Evolutionary conservation across 805 yeast species (phyloP).

Genomic region (Millerozyma miso): DNA sequence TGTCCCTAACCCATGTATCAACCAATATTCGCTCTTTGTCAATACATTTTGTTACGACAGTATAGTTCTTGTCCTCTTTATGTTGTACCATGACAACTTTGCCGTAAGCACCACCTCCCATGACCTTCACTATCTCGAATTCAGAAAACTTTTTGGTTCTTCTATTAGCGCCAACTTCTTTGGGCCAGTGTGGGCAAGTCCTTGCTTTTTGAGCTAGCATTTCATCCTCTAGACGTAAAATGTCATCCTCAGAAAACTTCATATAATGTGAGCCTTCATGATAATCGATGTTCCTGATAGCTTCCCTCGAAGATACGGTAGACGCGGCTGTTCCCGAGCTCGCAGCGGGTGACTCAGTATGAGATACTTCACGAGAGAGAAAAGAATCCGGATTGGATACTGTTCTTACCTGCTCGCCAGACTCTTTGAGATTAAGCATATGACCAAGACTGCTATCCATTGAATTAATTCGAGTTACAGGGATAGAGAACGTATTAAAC

Average conservation of each 20-base stretch:
- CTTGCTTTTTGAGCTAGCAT: slow-evolving; percentile 32
- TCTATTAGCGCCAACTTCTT: slow-evolving; percentile 56
- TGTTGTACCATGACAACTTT: slow-evolving; percentile 80
- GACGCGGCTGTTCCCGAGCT: slow-evolving; percentile 7
- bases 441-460: background rate
- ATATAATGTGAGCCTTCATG: slow-evolving; percentile 15
- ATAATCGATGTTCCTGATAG: slow-evolving; percentile 1
- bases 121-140: slow-evolving; percentile 63
- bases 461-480: slow-evolving; percentile 12
- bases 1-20: slow-evolving; percentile 96
- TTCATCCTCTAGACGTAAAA: slow-evolving; percentile 44
- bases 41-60: slow-evolving; percentile 80
- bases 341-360: slow-evolving; percentile 1
- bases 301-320: background rate
- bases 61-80: slow-evolving; percentile 55
- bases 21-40: slow-evolving; percentile 90
- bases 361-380: background rate
- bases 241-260: slow-evolving; percentile 36
- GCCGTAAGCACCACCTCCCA: slow-evolving; percentile 98
- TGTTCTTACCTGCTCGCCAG: background rate
- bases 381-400: slow-evolving; percentile 4
- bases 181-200: slow-evolving; percentile 45
- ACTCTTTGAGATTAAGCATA: background rate
- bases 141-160: slow-evolving; percentile 70
- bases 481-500: slow-evolving; percentile 24